Base-by-base conservation (phyloP, 2,329 filamentous ascomycete genomes). In the Orbilia blumenaviensis region DNA sequence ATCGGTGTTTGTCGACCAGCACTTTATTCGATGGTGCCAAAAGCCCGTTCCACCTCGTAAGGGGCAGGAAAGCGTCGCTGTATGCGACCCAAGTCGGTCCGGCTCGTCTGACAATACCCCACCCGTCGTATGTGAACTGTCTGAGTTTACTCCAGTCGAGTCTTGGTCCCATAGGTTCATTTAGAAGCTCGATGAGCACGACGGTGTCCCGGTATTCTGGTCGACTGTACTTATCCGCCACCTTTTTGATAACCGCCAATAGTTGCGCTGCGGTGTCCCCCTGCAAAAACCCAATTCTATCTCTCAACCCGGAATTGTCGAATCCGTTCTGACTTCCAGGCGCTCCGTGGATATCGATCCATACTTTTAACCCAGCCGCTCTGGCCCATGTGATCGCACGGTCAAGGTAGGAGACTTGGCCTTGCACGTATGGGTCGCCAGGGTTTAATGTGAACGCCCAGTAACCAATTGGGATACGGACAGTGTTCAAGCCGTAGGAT, bases 1-100 rank as follows among this genome's bases (percentile, higher is more conserved):
- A 92, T 80, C 91, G 88, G 81, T 92, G 90, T 71, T 89, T 88
- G 80, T 92, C 90, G 77, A 92, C 82, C 50, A 92, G 86, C 42
- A 90, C 86, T 78, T 85, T 84, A 77, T 85, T 83, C 85, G 0
- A 82, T 83, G 0, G 84, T 83, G 1, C 84, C 87, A 79, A 90
- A 81, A 88, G 88, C 3, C 85, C 87, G 79, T 91, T 91, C 87
- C 88, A 91, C 5, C 83, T 84, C 48, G 82, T 84, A 0, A 87
- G 85, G 0, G 84, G 79, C 25, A 84, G 81, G 82, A 89, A 89
- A 2, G 84, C 87, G 78, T 89, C 88, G 48, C 88, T 86, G 29
- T 91, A 81, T 34, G 90, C 84, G n/a, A 91, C 85, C 8, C 85
- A 78, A 7, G 83, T 85, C 34, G 84, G 82, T 2, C 84, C 86